phyloP scores from a whole-genome alignment of 352 stramenopile species.

The Pythium pyrilobum region DNA sequence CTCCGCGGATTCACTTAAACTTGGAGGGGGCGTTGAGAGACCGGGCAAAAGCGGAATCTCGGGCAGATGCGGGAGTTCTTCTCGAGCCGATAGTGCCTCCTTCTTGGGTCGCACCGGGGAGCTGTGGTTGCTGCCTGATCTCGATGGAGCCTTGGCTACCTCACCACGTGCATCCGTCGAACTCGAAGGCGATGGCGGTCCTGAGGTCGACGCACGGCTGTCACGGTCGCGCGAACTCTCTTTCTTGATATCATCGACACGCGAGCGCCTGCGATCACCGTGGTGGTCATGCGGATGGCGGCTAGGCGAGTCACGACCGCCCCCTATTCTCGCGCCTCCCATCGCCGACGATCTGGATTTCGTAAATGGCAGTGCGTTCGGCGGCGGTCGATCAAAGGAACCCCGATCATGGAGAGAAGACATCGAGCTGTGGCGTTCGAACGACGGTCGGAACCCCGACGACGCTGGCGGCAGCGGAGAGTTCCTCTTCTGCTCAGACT shows the following conservation, averaged over 20 bases:
- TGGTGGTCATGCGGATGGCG: not conserved
- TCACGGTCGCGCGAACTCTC: constrained; percentile 12
- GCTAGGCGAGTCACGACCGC: constrained; percentile 16
- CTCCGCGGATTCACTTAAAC: constrained; percentile 13
- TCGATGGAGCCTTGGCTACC: not conserved
- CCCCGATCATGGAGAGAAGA: constrained; percentile 11
- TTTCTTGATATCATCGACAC: constrained; percentile 21
- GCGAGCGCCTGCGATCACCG: constrained; percentile 10
- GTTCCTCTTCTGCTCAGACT: not conserved
- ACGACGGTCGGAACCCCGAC: constrained; percentile 17
- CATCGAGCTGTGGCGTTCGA: constrained; percentile 55
- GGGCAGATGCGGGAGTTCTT: constrained; percentile 58
- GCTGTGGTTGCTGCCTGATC: not conserved
- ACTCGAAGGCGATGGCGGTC: constrained; percentile 5
- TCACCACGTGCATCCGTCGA: constrained; percentile 7
- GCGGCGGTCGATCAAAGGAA: constrained; percentile 8
- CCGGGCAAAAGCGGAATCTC: constrained; percentile 41
- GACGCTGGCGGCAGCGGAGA: constrained; percentile 14
- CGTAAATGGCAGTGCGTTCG: not conserved
- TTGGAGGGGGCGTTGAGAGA: not conserved
- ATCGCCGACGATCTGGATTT: constrained; percentile 21
- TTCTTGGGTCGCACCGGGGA: constrained; percentile 5
- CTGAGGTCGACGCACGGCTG: not conserved
- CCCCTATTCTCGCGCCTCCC: not conserved
- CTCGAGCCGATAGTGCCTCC: constrained; percentile 10